These are phyloP conservation scores for Tolypocladium ophioglossoides DNA, from an alignment of 2,329 filamentous ascomycete genomes.

Conservation along the genomic window DNA sequence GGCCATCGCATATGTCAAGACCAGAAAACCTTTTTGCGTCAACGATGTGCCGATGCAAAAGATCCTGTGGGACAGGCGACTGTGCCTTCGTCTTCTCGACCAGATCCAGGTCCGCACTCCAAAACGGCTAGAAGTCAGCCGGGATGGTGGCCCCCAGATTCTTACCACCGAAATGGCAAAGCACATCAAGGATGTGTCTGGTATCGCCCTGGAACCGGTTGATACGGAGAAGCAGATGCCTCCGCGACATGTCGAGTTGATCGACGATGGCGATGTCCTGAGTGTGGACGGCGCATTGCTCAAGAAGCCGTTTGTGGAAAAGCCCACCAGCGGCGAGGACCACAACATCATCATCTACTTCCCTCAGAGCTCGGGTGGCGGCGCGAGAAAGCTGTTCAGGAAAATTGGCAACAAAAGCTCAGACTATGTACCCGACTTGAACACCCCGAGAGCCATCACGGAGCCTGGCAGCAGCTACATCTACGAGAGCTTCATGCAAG, in stretches of 20 bases:
- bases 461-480: slow-evolving; percentile 79
- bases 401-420: slow-evolving; percentile 99
- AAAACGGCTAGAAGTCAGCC: slow-evolving; percentile 76
- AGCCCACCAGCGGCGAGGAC: slow-evolving; percentile 95
- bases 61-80: slow-evolving; percentile 86
- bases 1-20: slow-evolving; percentile 87
- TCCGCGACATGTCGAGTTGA: slow-evolving; percentile 66
- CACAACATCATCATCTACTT: slow-evolving; percentile 99
- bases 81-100: slow-evolving; percentile 82
- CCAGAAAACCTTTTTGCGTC: slow-evolving; percentile 92
- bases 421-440: slow-evolving; percentile 74
- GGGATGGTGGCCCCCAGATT: slow-evolving; percentile 78
- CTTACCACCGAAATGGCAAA: slow-evolving; percentile 71
- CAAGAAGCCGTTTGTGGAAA: slow-evolving; percentile 94
- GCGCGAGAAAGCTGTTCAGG: slow-evolving; percentile 83
- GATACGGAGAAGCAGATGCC: slow-evolving; percentile 51
- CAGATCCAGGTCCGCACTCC: slow-evolving; percentile 85
- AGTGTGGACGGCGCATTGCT: slow-evolving; percentile 75
- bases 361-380: slow-evolving; percentile 74
- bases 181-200: slow-evolving; percentile 70
- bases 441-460: slow-evolving; percentile 67
- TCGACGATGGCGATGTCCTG: slow-evolving; percentile 84
- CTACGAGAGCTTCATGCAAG: slow-evolving; percentile 93
- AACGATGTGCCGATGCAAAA: slow-evolving; percentile 98
- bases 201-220: slow-evolving; percentile 61